A percentile compares a stretch with the other conserved stretches of the same genome.
Conservation (phyloP, 2,329 filamentous ascomycete species). For the Mycosphaerella arachidis region DNA sequence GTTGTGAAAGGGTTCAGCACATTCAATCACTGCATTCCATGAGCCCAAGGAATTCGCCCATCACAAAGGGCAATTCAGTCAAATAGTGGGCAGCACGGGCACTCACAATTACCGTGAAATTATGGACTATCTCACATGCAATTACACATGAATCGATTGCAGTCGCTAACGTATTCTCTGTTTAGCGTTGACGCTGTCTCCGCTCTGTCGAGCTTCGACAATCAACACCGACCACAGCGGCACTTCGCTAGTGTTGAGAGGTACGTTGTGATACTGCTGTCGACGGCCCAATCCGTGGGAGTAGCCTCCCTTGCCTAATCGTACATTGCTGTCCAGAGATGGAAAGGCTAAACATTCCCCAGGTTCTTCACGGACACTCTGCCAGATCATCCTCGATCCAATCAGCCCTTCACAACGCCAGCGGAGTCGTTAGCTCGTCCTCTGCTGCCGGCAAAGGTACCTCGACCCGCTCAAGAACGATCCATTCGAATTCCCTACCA, state of each 20-base stretch:
- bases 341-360: constrained; percentile 42
- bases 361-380: constrained; percentile 37
- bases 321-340: constrained; percentile 25
- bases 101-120: background rate
- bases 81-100: background rate
- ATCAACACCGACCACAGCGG: background rate
- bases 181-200: background rate
- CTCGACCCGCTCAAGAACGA: constrained; percentile 29
- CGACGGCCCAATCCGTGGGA: constrained; percentile 10
- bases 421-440: constrained; percentile 54
- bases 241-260: constrained; percentile 5
- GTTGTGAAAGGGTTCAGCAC: background rate
- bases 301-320: constrained; percentile 33
- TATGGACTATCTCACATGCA: too few species aligned
- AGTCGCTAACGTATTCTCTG: background rate
- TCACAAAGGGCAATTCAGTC: background rate
- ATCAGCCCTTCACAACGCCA: constrained; percentile 28
- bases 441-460: constrained; percentile 40
- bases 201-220: background rate
- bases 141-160: background rate
- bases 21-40: constrained; percentile 1
- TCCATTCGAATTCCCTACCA: constrained; percentile 34
- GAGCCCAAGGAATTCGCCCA: too few species aligned
- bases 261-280: constrained; percentile 16
- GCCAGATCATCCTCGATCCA: constrained; percentile 26